A percentile compares a stretch with the other conserved stretches of the same genome.
These are phyloP conservation scores for Amylostereum areolatum DNA, from an alignment of 1,284 basidiomycete genomes.

Conservation along the genomic window DNA sequence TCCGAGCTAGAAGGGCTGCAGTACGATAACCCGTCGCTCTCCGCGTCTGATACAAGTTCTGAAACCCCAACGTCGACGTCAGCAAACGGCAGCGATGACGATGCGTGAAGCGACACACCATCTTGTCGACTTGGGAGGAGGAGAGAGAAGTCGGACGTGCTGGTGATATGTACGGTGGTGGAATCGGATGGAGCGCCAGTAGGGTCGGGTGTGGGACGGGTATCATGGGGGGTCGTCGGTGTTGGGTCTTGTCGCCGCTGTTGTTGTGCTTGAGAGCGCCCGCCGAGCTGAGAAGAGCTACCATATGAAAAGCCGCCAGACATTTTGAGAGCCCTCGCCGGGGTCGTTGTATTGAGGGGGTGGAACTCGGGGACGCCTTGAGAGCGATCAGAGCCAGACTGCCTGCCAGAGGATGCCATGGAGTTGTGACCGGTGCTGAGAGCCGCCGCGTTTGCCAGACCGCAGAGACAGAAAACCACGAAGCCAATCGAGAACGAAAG, in stretches of 20 bases:
- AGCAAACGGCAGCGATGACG: not conserved
- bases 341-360: too few relatives aligned
- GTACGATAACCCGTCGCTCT: constrained; percentile 32
- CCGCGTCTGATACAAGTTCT: constrained; percentile 41
- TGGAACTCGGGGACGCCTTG: too few relatives aligned
- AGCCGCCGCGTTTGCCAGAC: too few relatives aligned
- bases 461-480: too few relatives aligned
- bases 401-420: too few relatives aligned
- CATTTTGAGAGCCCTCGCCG: too few relatives aligned
- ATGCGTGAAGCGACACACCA: constrained; percentile 24
- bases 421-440: too few relatives aligned
- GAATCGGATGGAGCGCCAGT: constrained; percentile 32
- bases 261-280: not conserved
- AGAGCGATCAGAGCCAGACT: too few relatives aligned
- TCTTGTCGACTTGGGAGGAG: constrained; percentile 30
- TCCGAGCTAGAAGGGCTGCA: constrained; percentile 26
- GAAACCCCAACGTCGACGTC: constrained; percentile 1
- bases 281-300: too few relatives aligned
- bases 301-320: too few relatives aligned
- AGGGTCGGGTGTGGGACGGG: constrained; percentile 38
- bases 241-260: constrained; percentile 3
- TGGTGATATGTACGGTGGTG: constrained; percentile 35
- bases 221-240: constrained; percentile 16
- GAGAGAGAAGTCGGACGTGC: constrained; percentile 31
- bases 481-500: too few relatives aligned